These are phyloP conservation scores for Jatropha curcas DNA, from an alignment of 345 rosid species.

Conservation along the genomic window DNA sequence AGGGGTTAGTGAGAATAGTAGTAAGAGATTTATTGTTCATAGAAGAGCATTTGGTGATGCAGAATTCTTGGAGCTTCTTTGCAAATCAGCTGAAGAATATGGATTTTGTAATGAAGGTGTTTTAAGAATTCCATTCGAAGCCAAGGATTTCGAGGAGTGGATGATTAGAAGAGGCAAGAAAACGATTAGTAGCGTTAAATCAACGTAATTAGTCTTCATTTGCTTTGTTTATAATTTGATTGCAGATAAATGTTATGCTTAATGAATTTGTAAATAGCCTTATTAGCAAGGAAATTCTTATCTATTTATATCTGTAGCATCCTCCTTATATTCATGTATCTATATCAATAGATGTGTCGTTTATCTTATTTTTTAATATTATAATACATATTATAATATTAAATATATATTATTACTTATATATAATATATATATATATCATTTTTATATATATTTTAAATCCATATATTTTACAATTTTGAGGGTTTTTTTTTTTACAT, in stretches of 20 bases:
- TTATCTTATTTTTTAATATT: too few relatives aligned
- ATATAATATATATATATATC: too few relatives aligned
- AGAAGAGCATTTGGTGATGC: slow-evolving; percentile 28
- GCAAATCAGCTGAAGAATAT: slow-evolving; percentile 44
- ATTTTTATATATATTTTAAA: too few relatives aligned
- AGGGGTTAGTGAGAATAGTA: slow-evolving; percentile 19
- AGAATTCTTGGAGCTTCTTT: slow-evolving; percentile 35
- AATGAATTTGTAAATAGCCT: background rate
- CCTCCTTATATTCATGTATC: too few relatives aligned
- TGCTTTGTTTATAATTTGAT: background rate
- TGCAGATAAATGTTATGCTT: background rate
- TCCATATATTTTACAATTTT: too few relatives aligned
- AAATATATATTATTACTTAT: too few relatives aligned
- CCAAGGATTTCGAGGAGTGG: slow-evolving; percentile 43
- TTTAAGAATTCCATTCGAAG: slow-evolving; percentile 36
- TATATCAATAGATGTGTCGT: too few relatives aligned
- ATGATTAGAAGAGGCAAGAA: slow-evolving; percentile 8
- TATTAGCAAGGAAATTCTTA: too few relatives aligned
- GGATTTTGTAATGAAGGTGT: slow-evolving; percentile 37
- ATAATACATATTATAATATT: too few relatives aligned
- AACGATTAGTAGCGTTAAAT: slow-evolving; percentile 19
- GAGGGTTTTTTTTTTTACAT: too few relatives aligned
- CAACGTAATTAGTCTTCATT: background rate
- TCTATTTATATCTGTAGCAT: too few relatives aligned
- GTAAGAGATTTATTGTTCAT: slow-evolving; percentile 32